Base-by-base conservation (phyloP, 768 basidiomycete species). In the Hygrophorus pudorinus region DNA sequence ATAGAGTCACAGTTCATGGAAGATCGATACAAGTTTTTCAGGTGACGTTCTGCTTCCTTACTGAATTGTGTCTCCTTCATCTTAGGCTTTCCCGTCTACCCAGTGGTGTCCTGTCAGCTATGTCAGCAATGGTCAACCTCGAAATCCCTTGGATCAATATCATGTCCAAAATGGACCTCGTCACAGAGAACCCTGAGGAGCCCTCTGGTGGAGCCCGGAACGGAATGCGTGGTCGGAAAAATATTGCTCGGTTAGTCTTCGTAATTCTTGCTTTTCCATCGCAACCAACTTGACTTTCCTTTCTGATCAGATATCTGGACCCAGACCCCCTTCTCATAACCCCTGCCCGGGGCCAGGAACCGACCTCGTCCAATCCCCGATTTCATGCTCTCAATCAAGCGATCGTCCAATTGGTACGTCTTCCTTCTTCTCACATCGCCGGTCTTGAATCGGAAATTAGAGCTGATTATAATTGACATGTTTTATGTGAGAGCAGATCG, bases 1-100 rank as follows among this genome's bases (percentile, higher is more conserved):
- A 80, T 99, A 50, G 96, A 99, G 58, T 92, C 89, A 0, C 96
- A 99, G 54, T 99, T 99, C 65, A 98, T 98, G 91, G 96, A 99
- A 64, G 96, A 99, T 62, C 84, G 86, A 51, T 87, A 91, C 62
- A 99, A 99, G 57, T 99, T 96, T 65, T 99, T 99, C 65, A 85
- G 85, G 87, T 82, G 34, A 37, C 24, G 17, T 18, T 41, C 46
- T 35, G 46, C 42, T 24, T 5, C 17, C 4, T 12, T 14, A 18
- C 30, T 17, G 18, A 9, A 11, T 41, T 18, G 24, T 18, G 6
- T 16, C 5, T 29, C 11, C 10, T 12, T 6, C 20, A 6, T 34
- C n/a, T 6, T 45, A 18, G 18, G 14, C 35, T 18, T 38, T 30
- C 45, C n/a, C n/a, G n/a, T 42, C 29, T 38, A 52, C 38, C 46